Percentiles rank a stretch among this genome's conserved stretches.
These are phyloP conservation scores for Hypocrella siamensis DNA, from an alignment of 2,329 filamentous ascomycete genomes.

Conservation along the genomic window DNA sequence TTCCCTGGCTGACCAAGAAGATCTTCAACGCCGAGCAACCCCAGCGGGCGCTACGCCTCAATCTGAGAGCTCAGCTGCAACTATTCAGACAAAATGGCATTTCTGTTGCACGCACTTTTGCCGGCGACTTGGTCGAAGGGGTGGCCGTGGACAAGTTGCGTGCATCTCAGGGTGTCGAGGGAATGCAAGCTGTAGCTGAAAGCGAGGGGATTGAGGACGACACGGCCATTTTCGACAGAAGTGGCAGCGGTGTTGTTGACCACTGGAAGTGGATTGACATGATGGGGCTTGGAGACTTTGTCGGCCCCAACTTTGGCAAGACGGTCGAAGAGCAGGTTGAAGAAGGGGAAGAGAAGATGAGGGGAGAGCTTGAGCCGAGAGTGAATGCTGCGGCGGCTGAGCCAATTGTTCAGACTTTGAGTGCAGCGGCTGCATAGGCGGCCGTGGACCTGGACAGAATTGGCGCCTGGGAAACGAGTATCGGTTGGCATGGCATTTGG, in stretches of 20 bases:
- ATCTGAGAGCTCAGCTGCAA: slow-evolving; percentile 42
- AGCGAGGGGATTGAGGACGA: slow-evolving; percentile 29
- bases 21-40: slow-evolving; percentile 42
- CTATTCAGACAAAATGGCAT: slow-evolving; percentile 34
- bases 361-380: slow-evolving; percentile 18
- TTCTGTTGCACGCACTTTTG: slow-evolving; percentile 31
- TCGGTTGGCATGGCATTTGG: too few species aligned
- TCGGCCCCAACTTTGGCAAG: slow-evolving; percentile 14
- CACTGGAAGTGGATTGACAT: slow-evolving; percentile 38
- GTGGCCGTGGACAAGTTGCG: slow-evolving; percentile 20
- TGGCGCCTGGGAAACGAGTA: too few species aligned
- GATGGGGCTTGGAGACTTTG: slow-evolving; percentile 27
- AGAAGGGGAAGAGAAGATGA: slow-evolving; percentile 18
- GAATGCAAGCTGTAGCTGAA: slow-evolving; percentile 2
- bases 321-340: slow-evolving; percentile 16
- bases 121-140: slow-evolving; percentile 33
- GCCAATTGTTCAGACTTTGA: slow-evolving; percentile 1
- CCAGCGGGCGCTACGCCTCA: slow-evolving; percentile 41
- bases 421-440: slow-evolving; percentile 3
- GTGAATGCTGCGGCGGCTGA: slow-evolving; percentile 8
- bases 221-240: slow-evolving; percentile 32
- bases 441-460: too few species aligned
- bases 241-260: slow-evolving; percentile 21
- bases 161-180: slow-evolving; percentile 6
- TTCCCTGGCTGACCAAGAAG: slow-evolving; percentile 51